phyloP scores from a whole-genome alignment of 805 yeast genomes.

The Yarrowia deformans region DNA sequence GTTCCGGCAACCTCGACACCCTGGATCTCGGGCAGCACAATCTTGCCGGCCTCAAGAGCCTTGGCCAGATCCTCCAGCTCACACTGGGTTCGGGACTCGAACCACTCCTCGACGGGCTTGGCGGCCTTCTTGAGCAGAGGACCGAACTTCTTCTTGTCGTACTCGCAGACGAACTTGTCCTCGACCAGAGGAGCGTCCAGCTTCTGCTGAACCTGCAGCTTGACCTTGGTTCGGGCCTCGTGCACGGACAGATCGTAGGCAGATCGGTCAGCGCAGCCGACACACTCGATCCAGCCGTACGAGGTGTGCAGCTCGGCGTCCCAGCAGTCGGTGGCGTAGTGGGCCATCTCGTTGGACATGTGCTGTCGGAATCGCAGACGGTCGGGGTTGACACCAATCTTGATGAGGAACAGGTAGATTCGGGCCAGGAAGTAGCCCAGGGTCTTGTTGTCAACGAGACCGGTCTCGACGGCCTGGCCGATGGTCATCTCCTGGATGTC shows the following conservation, averaged over 20 bases:
- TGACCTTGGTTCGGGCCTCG: constrained; percentile 92
- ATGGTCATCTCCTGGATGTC: constrained; percentile 67
- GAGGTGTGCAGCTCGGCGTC: constrained; percentile 96
- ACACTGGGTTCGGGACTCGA: constrained; percentile 76
- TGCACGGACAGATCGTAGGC: constrained; percentile 98
- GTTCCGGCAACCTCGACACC: constrained; percentile 54
- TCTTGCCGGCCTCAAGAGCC: constrained; percentile 70
- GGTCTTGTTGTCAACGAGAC: constrained; percentile 95
- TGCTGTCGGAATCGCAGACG: constrained; percentile 97
- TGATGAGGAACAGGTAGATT: constrained; percentile 80
- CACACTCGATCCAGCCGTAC: constrained; percentile 99
- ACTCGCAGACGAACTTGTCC: constrained; percentile 81
- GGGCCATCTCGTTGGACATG: constrained; percentile 99
- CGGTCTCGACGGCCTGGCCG: constrained; percentile 88
- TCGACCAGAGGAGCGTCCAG: constrained; percentile 84
- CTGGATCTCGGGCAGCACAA: constrained; percentile 70
- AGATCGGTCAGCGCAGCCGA: constrained; percentile 99
- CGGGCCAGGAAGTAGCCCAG: constrained; percentile 96
- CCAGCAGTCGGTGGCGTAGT: constrained; percentile 99
- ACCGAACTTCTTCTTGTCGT: constrained; percentile 95
- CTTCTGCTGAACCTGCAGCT: constrained; percentile 90
- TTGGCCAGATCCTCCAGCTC: constrained; percentile 79
- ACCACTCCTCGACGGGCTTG: constrained; percentile 84
- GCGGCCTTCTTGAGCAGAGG: constrained; percentile 98
- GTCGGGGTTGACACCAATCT: constrained; percentile 86